A percentile compares a stretch with the other conserved stretches of the same genome.
These are phyloP conservation scores for Hirsutella minnesotensis DNA, from an alignment of 2,329 filamentous ascomycete genomes.

Conservation along the genomic window DNA sequence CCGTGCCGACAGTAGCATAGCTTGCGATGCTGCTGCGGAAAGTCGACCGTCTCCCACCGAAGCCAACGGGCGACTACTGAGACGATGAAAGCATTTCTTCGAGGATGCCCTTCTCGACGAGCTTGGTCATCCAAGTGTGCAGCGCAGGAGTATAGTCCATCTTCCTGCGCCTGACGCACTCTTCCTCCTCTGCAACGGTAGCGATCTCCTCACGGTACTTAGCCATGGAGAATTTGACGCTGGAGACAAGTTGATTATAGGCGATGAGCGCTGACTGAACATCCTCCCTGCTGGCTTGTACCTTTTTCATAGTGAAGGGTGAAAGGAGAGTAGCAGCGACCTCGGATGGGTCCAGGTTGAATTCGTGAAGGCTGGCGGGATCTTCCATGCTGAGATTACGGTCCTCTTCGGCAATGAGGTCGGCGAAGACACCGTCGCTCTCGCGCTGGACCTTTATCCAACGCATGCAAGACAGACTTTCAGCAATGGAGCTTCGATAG, in stretches of 20 bases:
- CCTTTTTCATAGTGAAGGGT: constrained; percentile 5
- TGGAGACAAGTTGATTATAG: constrained; percentile 24
- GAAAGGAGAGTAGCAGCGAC: constrained; percentile 12
- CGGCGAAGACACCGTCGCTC: constrained; percentile 8
- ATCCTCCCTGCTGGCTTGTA: constrained; percentile 5
- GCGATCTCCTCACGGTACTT: constrained; percentile 37
- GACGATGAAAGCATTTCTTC: constrained; percentile 23
- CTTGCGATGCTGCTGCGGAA: too few species aligned
- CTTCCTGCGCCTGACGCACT: constrained; percentile 41
- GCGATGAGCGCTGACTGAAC: constrained; percentile 19
- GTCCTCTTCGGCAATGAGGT: constrained; percentile 10
- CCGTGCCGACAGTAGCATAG: too few species aligned
- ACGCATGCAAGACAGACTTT: constrained; percentile 26
- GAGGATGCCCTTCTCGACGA: constrained; percentile 56
- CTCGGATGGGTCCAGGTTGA: constrained; percentile 14
- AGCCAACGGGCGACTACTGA: background rate
- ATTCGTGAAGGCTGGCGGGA: constrained; percentile 15
- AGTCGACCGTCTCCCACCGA: background rate
- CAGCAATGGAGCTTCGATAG: constrained; percentile 34
- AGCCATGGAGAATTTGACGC: constrained; percentile 28
- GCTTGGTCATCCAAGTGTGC: constrained; percentile 54
- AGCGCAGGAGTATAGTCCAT: constrained; percentile 61
- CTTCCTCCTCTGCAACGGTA: constrained; percentile 33
- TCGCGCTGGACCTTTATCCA: constrained; percentile 22
- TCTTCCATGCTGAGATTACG: constrained; percentile 12